phyloP scores from a whole-genome alignment of 768 basidiomycete genomes.

The Naganishia vishniacii region DNA sequence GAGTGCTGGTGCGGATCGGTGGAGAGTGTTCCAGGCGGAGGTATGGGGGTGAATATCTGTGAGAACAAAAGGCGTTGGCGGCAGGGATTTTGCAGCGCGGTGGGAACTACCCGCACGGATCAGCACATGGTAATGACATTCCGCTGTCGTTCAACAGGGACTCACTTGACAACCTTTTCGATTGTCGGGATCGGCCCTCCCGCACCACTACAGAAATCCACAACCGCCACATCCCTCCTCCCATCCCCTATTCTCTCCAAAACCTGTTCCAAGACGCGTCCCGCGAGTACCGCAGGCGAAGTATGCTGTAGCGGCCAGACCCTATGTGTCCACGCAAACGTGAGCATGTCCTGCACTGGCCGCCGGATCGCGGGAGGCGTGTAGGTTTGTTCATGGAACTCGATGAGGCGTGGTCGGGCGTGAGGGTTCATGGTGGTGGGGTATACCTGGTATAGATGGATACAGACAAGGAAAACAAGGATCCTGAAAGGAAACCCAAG shows the following conservation, averaged over 20 bases:
- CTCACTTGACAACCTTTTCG: constrained; percentile 44
- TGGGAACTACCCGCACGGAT: constrained; percentile 21
- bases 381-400: constrained; percentile 40
- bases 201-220: constrained; percentile 45
- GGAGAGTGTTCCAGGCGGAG: constrained; percentile 29
- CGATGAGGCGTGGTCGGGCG: constrained; percentile 36
- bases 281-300: constrained; percentile 35
- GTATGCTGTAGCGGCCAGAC: constrained; percentile 32
- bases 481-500: no score
- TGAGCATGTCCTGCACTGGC: constrained; percentile 37
- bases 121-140: not conserved
- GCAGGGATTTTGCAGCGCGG: constrained; percentile 23
- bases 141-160: not conserved
- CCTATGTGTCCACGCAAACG: constrained; percentile 37
- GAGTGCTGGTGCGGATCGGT: constrained; percentile 23
- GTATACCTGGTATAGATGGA: not conserved
- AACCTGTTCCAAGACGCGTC: constrained; percentile 33
- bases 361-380: constrained; percentile 37
- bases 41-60: constrained; percentile 43
- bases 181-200: constrained; percentile 41
- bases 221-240: constrained; percentile 29
- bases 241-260: constrained; percentile 26
- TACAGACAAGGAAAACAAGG: no score
- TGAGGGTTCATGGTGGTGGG: constrained; percentile 23
- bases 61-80: constrained; percentile 34